Base-by-base conservation (phyloP, 1,139 yeast genomes). In the Geotrichum reessii region DNA sequence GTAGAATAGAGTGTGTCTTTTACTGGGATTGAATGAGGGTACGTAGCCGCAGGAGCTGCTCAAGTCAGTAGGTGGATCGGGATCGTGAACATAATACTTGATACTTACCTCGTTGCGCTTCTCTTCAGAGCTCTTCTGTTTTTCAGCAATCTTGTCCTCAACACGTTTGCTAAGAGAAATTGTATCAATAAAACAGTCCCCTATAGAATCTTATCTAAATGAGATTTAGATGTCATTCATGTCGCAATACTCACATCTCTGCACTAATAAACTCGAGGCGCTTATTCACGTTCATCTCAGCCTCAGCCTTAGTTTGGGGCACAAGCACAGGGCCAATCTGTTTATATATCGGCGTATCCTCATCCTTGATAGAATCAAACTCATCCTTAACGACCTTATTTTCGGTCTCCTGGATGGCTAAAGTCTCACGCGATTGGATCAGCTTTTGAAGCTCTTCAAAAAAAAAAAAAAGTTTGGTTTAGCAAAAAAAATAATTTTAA, bases 321-420 rank as follows among this genome's bases (percentile, higher is more conserved):
- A 93, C 78, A 62, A 93, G 78, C 7, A 92, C 91, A 11, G 97
- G 96, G 0, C 99, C 99, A 22, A 93, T 87, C 64, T 92, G 79
- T 73, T 93, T 93, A 75, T 83, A 93, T 46, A 93, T 85, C 66
- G 19, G 95, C 80, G 37, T 80, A 80, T 53, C 79, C 83, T 63
- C 82, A 77, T 63, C 91, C 74, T 37, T 48, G 25, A 56, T 50
- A 9, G 52, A 28, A 46, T 52, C 46, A 51, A 58, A 54, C 53
- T 65, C 71, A 47, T 82, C 84, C 66, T 85, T 78, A n/a, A 93
- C 99, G 56, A 93, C 91, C 69, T 85, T 86, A 74, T 92, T 92
- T 72, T 93, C 99, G 73, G 93, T 98, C 66, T 74, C 68, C 70
- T 84, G 89, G 9, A 87, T 81, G 68, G 77, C 89, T 52, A 84